Base-by-base conservation (phyloP, 441 rosid species). In the Melastoma candidum region DNA sequence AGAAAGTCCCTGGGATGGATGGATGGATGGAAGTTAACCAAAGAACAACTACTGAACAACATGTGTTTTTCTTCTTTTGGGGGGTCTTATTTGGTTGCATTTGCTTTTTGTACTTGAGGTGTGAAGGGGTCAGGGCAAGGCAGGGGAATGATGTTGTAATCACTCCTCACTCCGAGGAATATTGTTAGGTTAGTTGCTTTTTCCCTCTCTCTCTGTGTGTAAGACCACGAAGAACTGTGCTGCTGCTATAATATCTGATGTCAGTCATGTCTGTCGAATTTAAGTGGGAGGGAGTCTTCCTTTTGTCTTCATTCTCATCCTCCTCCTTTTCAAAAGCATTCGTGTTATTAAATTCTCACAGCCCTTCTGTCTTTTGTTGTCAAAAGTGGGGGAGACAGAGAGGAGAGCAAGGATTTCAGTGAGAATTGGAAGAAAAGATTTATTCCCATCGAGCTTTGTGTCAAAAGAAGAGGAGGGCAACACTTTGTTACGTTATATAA, bases 401-500 rank as follows among this genome's bases (percentile, higher is more conserved):
- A 3, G 60, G 22, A 17, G 44, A 12, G 51, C 56, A 48, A 43
- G 59, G 53, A 68, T 53, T 36, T 36, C 41, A 36, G 41, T 36
- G 41, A 36, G 8, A 36, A 17, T 17, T 36, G 41, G 49, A 43
- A 48, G 48, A 53, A 12, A 50, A 39, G 47, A 36, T 17, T 26
- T 51, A 36, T 36, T 36, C 41, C 54, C 49, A 60, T 24, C 1
- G 69, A 46, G 46, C 50, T 56, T 45, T 11, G 68, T 44, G 67
- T 48, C 62, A 48, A 24, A 49, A 61, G 5, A 80, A 39, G 81
- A 70, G 49, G 79, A 83, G 73, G 72, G 81, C 45, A 0, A 17
- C 22, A 17, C 22, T 17, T 17, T 17, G 22, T 17, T 17, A 17
- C 22, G 1, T 79, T 88, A 86, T 50, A 69, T 73, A 17, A 47